These are phyloP conservation scores for Pseudognaphalium luteoalbum DNA, from an alignment of 129 eudicot genomes.

Conservation along the genomic window DNA sequence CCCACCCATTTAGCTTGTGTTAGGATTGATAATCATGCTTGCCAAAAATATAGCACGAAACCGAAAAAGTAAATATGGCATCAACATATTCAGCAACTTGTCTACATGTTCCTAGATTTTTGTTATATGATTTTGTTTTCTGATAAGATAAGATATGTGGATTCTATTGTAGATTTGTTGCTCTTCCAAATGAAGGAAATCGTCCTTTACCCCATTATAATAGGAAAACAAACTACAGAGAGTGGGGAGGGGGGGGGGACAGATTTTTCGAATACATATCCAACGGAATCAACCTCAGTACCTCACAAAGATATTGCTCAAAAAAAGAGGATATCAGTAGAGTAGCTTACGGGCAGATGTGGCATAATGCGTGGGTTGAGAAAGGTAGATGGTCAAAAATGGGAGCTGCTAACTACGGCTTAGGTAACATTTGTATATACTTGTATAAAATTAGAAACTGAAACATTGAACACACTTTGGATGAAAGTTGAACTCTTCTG, in stretches of 20 bases:
- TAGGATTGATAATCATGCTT: not conserved
- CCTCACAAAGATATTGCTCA: not conserved
- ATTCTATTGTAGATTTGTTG: conserved; percentile 10
- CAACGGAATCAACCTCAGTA: not conserved
- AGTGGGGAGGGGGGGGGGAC: no score
- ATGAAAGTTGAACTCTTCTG: not conserved
- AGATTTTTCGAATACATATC: not conserved
- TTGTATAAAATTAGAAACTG: not conserved
- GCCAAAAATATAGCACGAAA: not conserved
- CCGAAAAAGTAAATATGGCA: not conserved
- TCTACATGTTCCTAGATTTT: not conserved
- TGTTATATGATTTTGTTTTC: not conserved
- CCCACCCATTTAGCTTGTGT: not conserved
- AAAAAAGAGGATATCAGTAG: not conserved
- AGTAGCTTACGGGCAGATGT: not conserved
- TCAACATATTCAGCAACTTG: not conserved
- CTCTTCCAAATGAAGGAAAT: not conserved
- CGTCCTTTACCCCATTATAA: not conserved
- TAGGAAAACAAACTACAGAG: not conserved
- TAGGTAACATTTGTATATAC: not conserved
- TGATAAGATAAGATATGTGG: not conserved
- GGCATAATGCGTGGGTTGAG: not conserved
- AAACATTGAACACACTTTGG: not conserved
- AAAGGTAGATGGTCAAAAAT: not conserved
- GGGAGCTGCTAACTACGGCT: not conserved